A percentile compares a stretch with the other conserved stretches of the same genome.
These are phyloP conservation scores for Physaria fendleri DNA, from an alignment of 345 rosid genomes.

Conservation along the genomic window DNA sequence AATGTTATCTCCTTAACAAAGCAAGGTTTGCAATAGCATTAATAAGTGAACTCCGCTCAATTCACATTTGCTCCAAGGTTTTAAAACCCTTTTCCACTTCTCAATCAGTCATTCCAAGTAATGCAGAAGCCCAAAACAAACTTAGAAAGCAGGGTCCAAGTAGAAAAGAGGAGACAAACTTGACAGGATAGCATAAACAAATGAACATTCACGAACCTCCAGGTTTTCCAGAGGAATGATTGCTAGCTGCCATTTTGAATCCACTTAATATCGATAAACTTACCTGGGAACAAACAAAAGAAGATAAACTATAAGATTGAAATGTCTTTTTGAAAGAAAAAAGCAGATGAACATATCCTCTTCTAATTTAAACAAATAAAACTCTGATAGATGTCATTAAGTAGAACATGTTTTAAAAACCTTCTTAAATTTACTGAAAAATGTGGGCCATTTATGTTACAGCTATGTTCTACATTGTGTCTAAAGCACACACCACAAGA, in stretches of 20 bases:
- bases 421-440: slow-evolving; percentile 24
- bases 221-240: slow-evolving; percentile 36
- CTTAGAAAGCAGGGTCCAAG: not conserved
- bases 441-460: slow-evolving; percentile 28
- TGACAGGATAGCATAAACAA: slow-evolving; percentile 3
- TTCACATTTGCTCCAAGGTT: not conserved
- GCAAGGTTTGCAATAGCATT: not conserved
- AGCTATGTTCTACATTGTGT: slow-evolving; percentile 25
- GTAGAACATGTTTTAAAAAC: slow-evolving; percentile 18
- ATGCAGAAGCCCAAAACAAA: not conserved
- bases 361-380: slow-evolving; percentile 25
- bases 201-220: slow-evolving; percentile 42
- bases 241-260: slow-evolving; percentile 41
- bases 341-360: slow-evolving; percentile 23
- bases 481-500: slow-evolving; percentile 24
- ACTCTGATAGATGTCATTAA: slow-evolving; percentile 14
- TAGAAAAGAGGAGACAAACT: not conserved
- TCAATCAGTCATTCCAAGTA: not conserved
- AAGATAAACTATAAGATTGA: not conserved
- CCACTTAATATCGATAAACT: not conserved
- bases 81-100: not conserved
- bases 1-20: slow-evolving; percentile 7
- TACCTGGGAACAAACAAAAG: slow-evolving; percentile 10
- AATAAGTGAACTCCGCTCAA: too few relatives aligned
- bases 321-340: slow-evolving; percentile 9